Evolutionary conservation across 108 stramenopile genomes (phyloP), one percentile per base, ranked within the genome.

Genomic region (Bacterosira constricta): DNA sequence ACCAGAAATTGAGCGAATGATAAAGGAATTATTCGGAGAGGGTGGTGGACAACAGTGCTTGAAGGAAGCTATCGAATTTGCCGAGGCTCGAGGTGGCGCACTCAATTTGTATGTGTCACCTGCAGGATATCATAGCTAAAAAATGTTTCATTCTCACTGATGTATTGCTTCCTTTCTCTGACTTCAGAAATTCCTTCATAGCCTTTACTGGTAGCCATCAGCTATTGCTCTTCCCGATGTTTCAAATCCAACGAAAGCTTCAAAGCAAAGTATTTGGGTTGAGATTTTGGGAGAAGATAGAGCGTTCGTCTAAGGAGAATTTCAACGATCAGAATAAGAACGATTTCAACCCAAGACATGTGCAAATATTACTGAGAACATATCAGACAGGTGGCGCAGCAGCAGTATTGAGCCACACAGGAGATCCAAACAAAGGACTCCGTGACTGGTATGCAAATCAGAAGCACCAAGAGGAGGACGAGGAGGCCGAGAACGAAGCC

Each of bases 1-100:
- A 17, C 80, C 76, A 0, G 84, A 85, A 49, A 74, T 82, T n/a
- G 79, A 84, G 56, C 39, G 46, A 13, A 76, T 84, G 79, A 71
- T 84, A 7, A 39, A 66, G 35, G 79, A 84, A 20, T 65, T 84
- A n/a, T 84, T 59, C 53, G 79, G 79, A 17, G 39, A 45, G 29
- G 42, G 46, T 17, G 73, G 73, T 36, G 83, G 75, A 2, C 41
- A 52, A 20, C 25, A 65, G 38, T 68, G 69, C 46, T 62, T 80
- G 27, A 34, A 67, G 29, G 69, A 84, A 45, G 50, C 69, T 13
- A 69, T 63, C 20, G 49, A 67, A 36, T 75, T 53, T 31, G 66
- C 73, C 41, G 79, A 80, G 41, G 75, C 17, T 50, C 17, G 49
- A 50, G 49, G 79, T 35, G 83, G 83, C 6, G 77, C 64, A 15